Evolutionary conservation across 208 protist species (phyloP).

Genomic region (Naegleria lovaniensis): DNA sequence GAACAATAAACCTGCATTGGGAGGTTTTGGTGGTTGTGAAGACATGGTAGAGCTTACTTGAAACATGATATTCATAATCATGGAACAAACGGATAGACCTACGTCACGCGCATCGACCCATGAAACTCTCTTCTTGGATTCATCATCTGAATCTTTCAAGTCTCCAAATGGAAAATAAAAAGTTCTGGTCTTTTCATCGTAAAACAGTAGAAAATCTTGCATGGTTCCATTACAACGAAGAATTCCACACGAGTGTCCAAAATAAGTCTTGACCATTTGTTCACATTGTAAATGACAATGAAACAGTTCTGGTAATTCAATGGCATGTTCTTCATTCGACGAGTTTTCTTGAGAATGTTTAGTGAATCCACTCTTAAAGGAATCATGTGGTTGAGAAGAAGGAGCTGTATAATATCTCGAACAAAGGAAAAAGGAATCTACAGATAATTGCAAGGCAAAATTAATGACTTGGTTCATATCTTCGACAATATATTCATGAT

Average conservation of each 20-base stretch:
- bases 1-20: not conserved
- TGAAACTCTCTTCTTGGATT: not conserved
- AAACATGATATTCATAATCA: not conserved
- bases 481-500: not conserved
- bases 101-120: not conserved
- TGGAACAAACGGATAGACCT: not conserved
- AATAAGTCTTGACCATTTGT: not conserved
- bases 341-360: too few species aligned
- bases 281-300: not conserved
- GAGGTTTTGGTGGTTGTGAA: not conserved
- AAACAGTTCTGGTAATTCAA: not conserved
- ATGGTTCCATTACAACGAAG: not conserved
- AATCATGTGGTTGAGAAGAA: too few species aligned
- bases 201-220: constrained; percentile 19
- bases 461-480: not conserved
- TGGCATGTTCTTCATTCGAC: not conserved
- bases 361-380: too few species aligned
- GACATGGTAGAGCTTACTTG: not conserved
- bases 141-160: not conserved
- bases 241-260: not conserved
- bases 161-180: constrained; percentile 12
- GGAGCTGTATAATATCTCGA: not conserved
- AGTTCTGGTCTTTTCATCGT: not conserved
- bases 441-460: not conserved
- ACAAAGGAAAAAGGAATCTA: not conserved